Evolutionary conservation across 768 basidiomycete species (phyloP).

Genomic region (Leccinum sublutescens): DNA sequence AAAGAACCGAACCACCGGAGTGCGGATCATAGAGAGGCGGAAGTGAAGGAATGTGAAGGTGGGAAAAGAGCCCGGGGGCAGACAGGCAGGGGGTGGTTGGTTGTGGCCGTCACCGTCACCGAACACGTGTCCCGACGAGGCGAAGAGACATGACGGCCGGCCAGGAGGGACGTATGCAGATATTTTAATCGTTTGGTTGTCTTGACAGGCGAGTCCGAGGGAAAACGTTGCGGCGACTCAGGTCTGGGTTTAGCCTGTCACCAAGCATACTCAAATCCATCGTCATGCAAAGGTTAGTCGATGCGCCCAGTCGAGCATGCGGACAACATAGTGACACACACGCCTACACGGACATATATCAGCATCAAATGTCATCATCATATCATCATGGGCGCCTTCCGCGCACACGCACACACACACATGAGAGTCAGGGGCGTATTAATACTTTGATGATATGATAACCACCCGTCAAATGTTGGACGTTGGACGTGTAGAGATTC

Average conservation of each 20-base stretch:
- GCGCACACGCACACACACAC: neutral
- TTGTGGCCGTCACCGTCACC: neutral
- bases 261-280: neutral
- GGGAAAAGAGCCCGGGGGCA: neutral
- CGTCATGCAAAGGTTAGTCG: slow-evolving; percentile 9
- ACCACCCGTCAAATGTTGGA: neutral
- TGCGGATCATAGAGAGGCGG: slow-evolving; percentile 19
- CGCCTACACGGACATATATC: neutral
- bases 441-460: neutral
- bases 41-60: slow-evolving; percentile 11
- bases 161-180: neutral
- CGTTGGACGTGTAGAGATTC: neutral
- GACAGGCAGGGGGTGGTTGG: neutral
- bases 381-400: neutral
- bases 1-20: neutral
- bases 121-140: slow-evolving; percentile 16
- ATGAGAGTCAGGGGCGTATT: neutral
- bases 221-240: neutral
- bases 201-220: neutral
- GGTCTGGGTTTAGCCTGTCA: neutral
- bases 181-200: neutral
- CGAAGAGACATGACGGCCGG: neutral
- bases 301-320: neutral
- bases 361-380: neutral
- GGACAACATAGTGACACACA: neutral